Percentiles rank a stretch among this genome's conserved stretches.
phyloP scores from a whole-genome alignment of 108 stramenopile genomes.

The Fragilariopsis cylindrus region DNA sequence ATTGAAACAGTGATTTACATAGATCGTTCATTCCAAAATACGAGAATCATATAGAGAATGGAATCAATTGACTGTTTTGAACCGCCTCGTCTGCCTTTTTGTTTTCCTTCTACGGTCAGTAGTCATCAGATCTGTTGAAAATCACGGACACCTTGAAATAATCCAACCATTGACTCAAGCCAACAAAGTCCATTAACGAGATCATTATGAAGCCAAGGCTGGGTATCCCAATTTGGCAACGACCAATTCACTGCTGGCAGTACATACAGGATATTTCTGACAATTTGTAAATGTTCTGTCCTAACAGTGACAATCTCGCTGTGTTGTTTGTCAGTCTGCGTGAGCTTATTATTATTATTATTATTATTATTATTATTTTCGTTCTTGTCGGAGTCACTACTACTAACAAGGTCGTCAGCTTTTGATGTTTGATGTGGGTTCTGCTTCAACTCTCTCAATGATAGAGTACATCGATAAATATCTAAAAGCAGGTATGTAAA shows the following conservation, averaged over 20 bases:
- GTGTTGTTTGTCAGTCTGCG: not conserved
- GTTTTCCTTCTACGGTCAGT: too few species aligned
- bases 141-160: constrained; percentile 60
- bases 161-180: constrained; percentile 64
- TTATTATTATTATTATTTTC: not conserved
- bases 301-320: not conserved
- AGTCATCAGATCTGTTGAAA: not conserved
- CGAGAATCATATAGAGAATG: too few species aligned
- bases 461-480: constrained; percentile 28
- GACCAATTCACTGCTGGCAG: constrained; percentile 77
- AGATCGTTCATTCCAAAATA: too few species aligned
- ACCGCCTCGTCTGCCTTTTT: not conserved
- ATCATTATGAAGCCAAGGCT: constrained; percentile 56
- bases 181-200: constrained; percentile 64
- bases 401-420: constrained; percentile 20
- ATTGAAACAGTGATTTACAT: too few species aligned
- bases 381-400: not conserved
- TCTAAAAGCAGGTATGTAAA: constrained; percentile 61
- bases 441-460: constrained; percentile 2
- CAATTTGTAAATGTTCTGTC: constrained; percentile 51
- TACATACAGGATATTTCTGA: constrained; percentile 63
- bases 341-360: not conserved
- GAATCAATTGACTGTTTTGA: too few species aligned
- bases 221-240: constrained; percentile 74
- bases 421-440: not conserved